Conservation (phyloP, 768 basidiomycete genomes). For the Rhodosporidiobolus sp. region DNA sequence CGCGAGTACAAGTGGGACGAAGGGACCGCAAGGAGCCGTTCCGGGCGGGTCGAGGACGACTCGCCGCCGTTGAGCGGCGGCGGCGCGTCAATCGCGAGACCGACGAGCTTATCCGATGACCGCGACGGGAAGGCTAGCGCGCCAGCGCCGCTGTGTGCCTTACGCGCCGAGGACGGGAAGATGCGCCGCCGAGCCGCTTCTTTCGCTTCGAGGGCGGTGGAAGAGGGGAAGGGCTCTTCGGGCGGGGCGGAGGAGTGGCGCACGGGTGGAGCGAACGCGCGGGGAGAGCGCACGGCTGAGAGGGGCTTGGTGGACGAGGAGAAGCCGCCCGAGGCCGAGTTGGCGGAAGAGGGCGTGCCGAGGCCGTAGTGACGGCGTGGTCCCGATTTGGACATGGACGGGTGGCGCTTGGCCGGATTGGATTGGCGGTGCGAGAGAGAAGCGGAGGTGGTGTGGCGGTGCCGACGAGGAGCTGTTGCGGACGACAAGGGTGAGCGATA, state of each 20-base stretch:
- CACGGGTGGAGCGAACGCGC: not conserved
- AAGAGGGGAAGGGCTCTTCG: constrained; percentile 3
- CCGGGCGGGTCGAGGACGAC: not conserved
- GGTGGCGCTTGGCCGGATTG: constrained; percentile 21
- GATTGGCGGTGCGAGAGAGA: not conserved
- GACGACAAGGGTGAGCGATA: not conserved
- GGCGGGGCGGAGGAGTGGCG: constrained; percentile 31
- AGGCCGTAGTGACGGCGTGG: constrained; percentile 31
- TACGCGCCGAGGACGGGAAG: constrained; percentile 2
- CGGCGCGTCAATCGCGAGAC: constrained; percentile 8
- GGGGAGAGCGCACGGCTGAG: constrained; percentile 2
- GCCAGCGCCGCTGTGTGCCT: not conserved
- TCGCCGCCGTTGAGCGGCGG: not conserved
- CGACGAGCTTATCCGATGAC: not conserved
- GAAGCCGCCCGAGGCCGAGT: not conserved
- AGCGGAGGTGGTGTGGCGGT: not conserved
- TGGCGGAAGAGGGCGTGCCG: not conserved
- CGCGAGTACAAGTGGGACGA: not conserved
- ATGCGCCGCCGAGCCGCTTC: constrained; percentile 2
- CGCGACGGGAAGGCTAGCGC: constrained; percentile 17
- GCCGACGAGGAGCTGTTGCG: not conserved
- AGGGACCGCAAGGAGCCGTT: not conserved
- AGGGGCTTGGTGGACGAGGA: constrained; percentile 7
- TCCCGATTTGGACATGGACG: constrained; percentile 17
- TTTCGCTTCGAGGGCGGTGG: constrained; percentile 9